Base-by-base conservation (phyloP, 1,284 basidiomycete genomes). In the Cystobasidiaceae sp. region DNA sequence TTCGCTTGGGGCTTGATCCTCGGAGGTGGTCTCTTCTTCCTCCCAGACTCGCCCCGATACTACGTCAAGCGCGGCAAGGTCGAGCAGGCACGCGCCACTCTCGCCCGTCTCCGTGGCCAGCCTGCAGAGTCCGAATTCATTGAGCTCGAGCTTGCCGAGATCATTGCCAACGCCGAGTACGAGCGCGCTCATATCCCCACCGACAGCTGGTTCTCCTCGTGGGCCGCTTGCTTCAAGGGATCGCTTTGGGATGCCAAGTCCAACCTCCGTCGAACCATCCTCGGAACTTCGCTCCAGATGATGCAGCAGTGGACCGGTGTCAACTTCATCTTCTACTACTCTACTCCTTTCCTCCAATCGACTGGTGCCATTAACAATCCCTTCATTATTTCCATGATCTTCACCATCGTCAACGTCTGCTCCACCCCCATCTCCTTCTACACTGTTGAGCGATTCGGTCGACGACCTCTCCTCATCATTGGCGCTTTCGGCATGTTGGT, bases 401-500 rank as follows among this genome's bases (percentile, higher is more conserved):
- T 74, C 51, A 73, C 70, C 45, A 33, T 75, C 34, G 71, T 75
- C 66, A 74, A 76, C 65, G 75, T 75, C 44, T 68, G 74, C 43
- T 72, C 73, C n/a, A 77, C 76, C 21, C 73, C 75, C 27, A 70
- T 75, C 61, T 71, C 74, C 7, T 75, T 76, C 52, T 74, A 71
- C 50, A 74, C 72, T 58, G 67, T 76, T 52, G 75, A 77, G 68
- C 56, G 56, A 6, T 72, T 74, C 69, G 75, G 76, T 37, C 71
- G 74, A 25, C 72, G 74, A 61, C 69, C 71, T 21, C 68, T 70
- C n/a, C 56, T 75, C 41, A 66, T 74, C 30, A 67, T n/a, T 19
- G 72, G 72, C 32, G 68, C 71, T 23, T 55, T 70, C 21, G 51
- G 69, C 63, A 72, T 74, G 74, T 67, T 68, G 51, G 66, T 70